A percentile compares a stretch with the other conserved stretches of the same genome.
These are phyloP conservation scores for Guillardia theta DNA, from an alignment of 78 protist species.

Conservation along the genomic window DNA sequence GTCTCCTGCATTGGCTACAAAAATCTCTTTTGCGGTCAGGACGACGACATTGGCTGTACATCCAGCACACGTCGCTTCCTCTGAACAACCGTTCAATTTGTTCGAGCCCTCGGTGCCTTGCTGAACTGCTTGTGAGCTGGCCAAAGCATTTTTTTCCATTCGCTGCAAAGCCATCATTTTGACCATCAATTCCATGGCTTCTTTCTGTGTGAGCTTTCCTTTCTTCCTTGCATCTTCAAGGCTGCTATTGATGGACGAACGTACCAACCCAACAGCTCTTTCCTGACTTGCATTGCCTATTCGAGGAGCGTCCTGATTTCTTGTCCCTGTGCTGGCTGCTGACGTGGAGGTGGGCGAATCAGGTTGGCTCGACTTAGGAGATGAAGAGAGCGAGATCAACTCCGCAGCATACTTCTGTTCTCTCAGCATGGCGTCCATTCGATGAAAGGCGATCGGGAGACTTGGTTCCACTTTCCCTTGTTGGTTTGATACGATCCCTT, in stretches of 20 bases:
- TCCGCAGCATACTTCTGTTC: background rate
- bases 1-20: background rate
- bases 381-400: background rate
- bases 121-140: background rate
- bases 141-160: background rate
- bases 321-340: no score
- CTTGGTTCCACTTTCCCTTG: background rate
- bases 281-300: background rate
- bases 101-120: background rate
- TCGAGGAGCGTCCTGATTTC: no score
- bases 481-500: background rate
- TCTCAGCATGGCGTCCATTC: background rate
- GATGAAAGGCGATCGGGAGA: background rate
- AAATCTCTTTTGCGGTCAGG: background rate
- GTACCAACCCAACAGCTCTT: background rate
- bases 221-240: background rate
- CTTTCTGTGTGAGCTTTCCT: background rate
- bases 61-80: background rate
- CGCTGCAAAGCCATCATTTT: background rate
- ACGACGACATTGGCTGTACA: conserved; percentile 2
- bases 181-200: conserved; percentile 1
- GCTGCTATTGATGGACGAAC: background rate
- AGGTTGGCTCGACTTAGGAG: no score
- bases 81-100: background rate
- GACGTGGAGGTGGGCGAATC: no score